Conservation (phyloP, 352 stramenopile species). For the Globisporangium viniferum region DNA sequence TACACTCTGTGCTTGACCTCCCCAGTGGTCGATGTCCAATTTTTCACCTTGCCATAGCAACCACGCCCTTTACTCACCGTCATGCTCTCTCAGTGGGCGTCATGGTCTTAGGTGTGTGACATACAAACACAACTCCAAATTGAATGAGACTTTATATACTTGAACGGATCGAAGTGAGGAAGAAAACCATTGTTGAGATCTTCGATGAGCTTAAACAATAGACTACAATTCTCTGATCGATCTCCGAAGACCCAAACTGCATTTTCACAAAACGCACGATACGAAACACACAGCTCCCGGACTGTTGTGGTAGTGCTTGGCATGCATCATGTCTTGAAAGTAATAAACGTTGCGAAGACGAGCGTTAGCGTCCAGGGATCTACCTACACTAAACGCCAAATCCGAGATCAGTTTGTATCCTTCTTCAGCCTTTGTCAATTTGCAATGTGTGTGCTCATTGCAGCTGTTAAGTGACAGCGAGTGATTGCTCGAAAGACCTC, state of each 20-base stretch:
- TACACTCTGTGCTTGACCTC: constrained; percentile 87
- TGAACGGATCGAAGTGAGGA: constrained; percentile 64
- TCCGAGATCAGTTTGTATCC: no score
- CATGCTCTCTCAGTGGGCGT: constrained; percentile 47
- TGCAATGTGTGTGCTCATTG: no score
- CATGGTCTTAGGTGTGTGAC: constrained; percentile 81
- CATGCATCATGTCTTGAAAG: no score
- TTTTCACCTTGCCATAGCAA: constrained; percentile 78
- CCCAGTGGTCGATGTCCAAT: constrained; percentile 77
- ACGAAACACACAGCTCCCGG: no score
- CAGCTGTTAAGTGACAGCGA: no score
- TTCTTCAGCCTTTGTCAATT: no score
- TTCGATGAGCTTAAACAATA: constrained; percentile 67
- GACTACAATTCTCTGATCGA: constrained; percentile 91
- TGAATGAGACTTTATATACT: neutral
- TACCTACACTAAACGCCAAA: no score
- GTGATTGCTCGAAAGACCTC: no score
- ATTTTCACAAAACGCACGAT: neutral
- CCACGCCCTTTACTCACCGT: constrained; percentile 73
- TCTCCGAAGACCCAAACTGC: constrained; percentile 14
- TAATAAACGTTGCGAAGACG: no score
- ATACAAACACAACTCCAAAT: constrained; percentile 17
- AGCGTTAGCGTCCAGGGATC: no score
- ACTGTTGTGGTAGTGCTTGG: no score
- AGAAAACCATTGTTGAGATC: constrained; percentile 68